Conservation (phyloP, 1,284 basidiomycete genomes). For the Cutaneotrichosporon spelunceum region DNA sequence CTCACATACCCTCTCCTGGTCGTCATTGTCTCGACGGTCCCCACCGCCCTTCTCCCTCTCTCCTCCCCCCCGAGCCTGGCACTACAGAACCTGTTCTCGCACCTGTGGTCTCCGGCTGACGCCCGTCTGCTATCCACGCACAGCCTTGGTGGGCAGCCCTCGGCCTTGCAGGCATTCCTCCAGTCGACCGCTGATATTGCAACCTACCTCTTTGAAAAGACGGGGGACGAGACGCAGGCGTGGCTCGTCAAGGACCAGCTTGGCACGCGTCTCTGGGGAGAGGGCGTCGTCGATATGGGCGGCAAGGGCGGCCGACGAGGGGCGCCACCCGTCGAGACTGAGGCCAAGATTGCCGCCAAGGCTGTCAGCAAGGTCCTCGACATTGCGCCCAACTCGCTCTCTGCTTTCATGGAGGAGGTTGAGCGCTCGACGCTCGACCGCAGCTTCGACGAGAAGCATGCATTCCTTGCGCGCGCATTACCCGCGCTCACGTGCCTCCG, state of each 20-base stretch:
- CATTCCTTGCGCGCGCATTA: conserved; percentile 24
- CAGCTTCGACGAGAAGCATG: conserved; percentile 18
- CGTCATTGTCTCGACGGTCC: conserved; percentile 45
- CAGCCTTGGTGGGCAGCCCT: conserved; percentile 35
- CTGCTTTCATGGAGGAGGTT: conserved; percentile 62
- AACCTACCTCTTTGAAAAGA: conserved; percentile 32
- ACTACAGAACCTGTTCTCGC: conserved; percentile 42
- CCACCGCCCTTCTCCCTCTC: conserved; percentile 35
- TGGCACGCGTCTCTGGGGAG: conserved; percentile 35
- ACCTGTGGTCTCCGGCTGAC: conserved; percentile 48
- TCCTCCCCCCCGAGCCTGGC: conserved; percentile 20
- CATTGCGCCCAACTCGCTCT: conserved; percentile 61
- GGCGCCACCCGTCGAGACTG: conserved; percentile 27
- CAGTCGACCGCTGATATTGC: conserved; percentile 38
- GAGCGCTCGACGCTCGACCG: conserved; percentile 65
- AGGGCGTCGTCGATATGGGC: conserved; percentile 43
- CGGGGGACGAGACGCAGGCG: conserved; percentile 22
- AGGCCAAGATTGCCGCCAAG: conserved; percentile 36
- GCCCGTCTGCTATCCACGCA: conserved; percentile 45
- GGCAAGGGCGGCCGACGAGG: conserved; percentile 33
- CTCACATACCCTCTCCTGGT: conserved; percentile 44
- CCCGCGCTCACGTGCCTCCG: conserved; percentile 17
- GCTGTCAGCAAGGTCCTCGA: conserved; percentile 25
- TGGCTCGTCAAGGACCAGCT: conserved; percentile 43
- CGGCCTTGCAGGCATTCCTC: conserved; percentile 45